A percentile compares a stretch with the other conserved stretches of the same genome.
These are phyloP conservation scores for Colletotrichum sojae DNA, from an alignment of 2,329 filamentous ascomycete species.

Conservation along the genomic window DNA sequence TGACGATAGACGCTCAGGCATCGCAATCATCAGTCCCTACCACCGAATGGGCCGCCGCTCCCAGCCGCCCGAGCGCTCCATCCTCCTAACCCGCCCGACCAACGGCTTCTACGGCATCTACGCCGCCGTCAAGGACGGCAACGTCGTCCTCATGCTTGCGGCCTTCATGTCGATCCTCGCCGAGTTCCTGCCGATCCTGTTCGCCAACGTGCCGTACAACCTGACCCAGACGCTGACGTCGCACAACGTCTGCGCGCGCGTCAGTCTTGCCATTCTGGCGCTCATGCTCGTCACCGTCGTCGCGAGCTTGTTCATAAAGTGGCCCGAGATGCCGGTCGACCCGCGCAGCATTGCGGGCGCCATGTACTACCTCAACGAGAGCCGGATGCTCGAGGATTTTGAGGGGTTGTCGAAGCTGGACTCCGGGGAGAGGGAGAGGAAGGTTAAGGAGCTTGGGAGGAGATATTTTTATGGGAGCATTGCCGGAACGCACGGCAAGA, in stretches of 20 bases:
- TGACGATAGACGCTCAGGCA: constrained; percentile 49
- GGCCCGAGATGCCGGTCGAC: constrained; percentile 62
- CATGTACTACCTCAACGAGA: constrained; percentile 57
- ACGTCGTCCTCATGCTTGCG: constrained; percentile 57
- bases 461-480: constrained; percentile 47
- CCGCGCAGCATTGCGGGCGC: constrained; percentile 62
- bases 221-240: constrained; percentile 56
- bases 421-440: constrained; percentile 22
- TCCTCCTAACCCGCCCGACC: constrained; percentile 58
- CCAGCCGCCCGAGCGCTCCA: constrained; percentile 53
- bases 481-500: neutral
- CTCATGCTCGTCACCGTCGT: constrained; percentile 59
- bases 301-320: constrained; percentile 57
- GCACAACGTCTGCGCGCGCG: constrained; percentile 57
- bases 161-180: constrained; percentile 60
- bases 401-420: constrained; percentile 37
- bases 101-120: constrained; percentile 62
- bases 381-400: constrained; percentile 37
- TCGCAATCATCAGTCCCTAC: constrained; percentile 62
- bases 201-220: constrained; percentile 64
- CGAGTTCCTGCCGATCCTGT: constrained; percentile 64
- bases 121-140: constrained; percentile 51
- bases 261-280: constrained; percentile 55
- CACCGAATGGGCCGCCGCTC: constrained; percentile 54
- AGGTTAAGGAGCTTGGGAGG: constrained; percentile 33